phyloP scores from a whole-genome alignment of 1,139 yeast genomes.

The Sugiyamaella japonica region DNA sequence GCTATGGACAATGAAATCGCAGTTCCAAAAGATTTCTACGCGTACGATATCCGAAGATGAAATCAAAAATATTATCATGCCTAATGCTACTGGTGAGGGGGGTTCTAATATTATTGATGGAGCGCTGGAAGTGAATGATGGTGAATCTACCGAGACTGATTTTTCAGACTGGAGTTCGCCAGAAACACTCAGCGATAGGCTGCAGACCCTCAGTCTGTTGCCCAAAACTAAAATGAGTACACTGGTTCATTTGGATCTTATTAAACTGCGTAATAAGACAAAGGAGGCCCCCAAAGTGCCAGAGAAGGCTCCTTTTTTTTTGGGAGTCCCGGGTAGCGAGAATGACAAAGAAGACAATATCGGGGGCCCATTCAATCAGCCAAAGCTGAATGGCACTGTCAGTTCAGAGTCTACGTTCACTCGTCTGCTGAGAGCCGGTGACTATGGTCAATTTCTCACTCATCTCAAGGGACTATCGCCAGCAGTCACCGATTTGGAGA shows the following conservation, averaged over 20 bases:
- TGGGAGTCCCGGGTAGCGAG: conserved; percentile 57
- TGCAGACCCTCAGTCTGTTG: conserved; percentile 73
- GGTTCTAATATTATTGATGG: conserved; percentile 78
- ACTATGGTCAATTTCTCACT: conserved; percentile 53
- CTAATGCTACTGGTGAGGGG: conserved; percentile 83
- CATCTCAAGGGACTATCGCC: conserved; percentile 70
- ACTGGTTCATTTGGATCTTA: conserved; percentile 75
- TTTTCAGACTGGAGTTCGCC: conserved; percentile 51
- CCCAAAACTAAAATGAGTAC: conserved; percentile 81
- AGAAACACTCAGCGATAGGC: conserved; percentile 61
- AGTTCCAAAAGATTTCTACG: conserved; percentile 71
- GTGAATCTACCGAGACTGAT: conserved; percentile 35
- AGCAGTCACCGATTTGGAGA: conserved; percentile 77
- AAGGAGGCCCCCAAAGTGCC: conserved; percentile 87
- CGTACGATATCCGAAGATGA: conserved; percentile 67
- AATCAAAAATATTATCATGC: conserved; percentile 56
- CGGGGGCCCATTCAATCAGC: conserved; percentile 32
- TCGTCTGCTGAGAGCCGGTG: conserved; percentile 53
- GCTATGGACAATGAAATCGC: conserved; percentile 90
- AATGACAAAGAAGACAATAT: conserved; percentile 23
- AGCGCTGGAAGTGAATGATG: conserved; percentile 50
- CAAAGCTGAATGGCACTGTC: conserved; percentile 45
- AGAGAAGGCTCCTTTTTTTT: conserved; percentile 77
- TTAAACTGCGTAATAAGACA: conserved; percentile 85
- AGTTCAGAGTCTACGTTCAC: conserved; percentile 78